A percentile compares a stretch with the other conserved stretches of the same genome.
Conservation (phyloP, 177 flowering plant genomes). For the Vitis hybrid region DNA sequence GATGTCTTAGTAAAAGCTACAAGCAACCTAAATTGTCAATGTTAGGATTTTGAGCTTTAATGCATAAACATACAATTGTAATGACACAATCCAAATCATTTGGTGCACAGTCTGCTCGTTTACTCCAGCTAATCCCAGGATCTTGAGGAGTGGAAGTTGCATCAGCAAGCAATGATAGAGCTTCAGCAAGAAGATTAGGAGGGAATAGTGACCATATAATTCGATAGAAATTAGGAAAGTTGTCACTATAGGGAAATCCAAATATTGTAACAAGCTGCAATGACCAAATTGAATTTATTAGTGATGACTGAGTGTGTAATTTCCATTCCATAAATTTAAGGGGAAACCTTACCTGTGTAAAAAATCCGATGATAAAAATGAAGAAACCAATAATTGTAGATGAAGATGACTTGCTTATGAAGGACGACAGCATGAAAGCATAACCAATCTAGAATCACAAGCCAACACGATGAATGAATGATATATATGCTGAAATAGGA, state of each 20-base stretch:
- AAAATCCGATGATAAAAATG: constrained; percentile 73
- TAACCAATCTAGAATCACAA: constrained; percentile 60
- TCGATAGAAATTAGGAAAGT: constrained; percentile 26
- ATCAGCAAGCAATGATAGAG: constrained; percentile 55
- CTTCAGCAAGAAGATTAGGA: constrained; percentile 89
- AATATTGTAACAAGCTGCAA: constrained; percentile 78
- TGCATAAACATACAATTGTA: constrained; percentile 59
- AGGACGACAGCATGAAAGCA: constrained; percentile 85
- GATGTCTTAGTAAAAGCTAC: neutral
- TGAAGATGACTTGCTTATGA: constrained; percentile 85
- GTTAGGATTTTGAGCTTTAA: neutral
- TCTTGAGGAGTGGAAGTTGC: constrained; percentile 76
- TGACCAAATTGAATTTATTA: constrained; percentile 9
- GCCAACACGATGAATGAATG: neutral
- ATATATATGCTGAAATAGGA: neutral
- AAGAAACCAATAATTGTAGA: constrained; percentile 83
- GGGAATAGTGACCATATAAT: constrained; percentile 86
- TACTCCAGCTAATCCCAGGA: constrained; percentile 80
- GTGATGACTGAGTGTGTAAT: constrained; percentile 8
- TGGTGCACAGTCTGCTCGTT: constrained; percentile 58
- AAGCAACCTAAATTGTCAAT: neutral
- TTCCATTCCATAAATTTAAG: neutral
- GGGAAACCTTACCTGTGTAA: constrained; percentile 69
- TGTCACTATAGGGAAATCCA: constrained; percentile 74
- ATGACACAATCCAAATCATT: constrained; percentile 61